These are phyloP conservation scores for Penicillium corylophilum DNA, from an alignment of 2,329 filamentous ascomycete species.

Conservation along the genomic window DNA sequence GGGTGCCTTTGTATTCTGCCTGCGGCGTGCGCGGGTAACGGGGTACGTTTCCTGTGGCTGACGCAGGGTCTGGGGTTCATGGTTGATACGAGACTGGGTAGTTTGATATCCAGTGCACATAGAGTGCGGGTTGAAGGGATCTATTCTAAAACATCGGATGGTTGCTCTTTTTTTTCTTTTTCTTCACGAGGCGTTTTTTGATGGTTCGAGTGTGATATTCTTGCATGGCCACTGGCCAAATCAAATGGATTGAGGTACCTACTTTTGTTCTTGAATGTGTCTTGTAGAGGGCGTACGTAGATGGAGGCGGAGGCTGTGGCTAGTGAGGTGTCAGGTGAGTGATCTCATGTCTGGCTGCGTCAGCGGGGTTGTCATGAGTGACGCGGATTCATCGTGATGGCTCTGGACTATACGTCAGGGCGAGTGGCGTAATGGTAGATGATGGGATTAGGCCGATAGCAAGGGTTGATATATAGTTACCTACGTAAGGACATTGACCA, in stretches of 20 bases:
- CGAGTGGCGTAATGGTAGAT: too few species aligned
- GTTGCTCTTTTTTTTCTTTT: constrained; percentile 7
- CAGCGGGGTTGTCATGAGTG: background rate
- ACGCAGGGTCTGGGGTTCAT: too few species aligned
- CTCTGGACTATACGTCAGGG: background rate
- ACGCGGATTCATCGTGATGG: background rate
- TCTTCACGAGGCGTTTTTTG: constrained; percentile 21
- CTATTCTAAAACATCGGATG: background rate
- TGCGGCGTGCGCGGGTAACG: too few species aligned
- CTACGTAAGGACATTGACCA: background rate
- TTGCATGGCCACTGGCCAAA: constrained; percentile 23
- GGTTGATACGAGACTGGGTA: background rate
- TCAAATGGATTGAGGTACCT: constrained; percentile 12
- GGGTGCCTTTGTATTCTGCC: background rate
- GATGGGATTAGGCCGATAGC: background rate
- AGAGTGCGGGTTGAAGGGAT: background rate
- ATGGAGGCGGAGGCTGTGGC: background rate
- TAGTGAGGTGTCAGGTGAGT: background rate
- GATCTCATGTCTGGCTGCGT: background rate
- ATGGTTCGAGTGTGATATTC: constrained; percentile 17
- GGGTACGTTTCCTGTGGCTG: too few species aligned
- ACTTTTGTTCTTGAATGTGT: background rate
- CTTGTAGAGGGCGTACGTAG: too few species aligned
- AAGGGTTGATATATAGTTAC: background rate
- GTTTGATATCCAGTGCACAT: background rate